A percentile compares a stretch with the other conserved stretches of the same genome.
Conservation (phyloP, 345 rosid genomes). For the Gossypium raimondii region DNA sequence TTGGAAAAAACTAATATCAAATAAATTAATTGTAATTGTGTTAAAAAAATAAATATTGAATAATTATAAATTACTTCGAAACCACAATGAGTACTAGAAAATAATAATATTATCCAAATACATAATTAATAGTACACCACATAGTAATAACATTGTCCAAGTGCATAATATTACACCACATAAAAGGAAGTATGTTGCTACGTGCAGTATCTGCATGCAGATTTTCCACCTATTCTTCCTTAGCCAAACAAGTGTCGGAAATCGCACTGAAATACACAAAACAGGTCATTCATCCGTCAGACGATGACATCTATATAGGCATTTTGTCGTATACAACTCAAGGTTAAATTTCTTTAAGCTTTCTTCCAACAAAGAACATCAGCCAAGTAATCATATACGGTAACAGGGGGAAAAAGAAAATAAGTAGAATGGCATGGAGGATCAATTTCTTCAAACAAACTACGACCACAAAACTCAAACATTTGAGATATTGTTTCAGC, state of each 20-base stretch:
- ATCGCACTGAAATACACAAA: conserved; percentile 51
- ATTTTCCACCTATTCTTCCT: conserved; percentile 94
- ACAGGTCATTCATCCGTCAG: background rate
- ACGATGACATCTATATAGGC: background rate
- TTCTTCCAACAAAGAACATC: background rate
- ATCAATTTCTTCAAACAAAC: background rate
- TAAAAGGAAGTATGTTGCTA: conserved; percentile 71
- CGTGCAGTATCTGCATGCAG: conserved; percentile 91
- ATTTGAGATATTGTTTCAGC: background rate
- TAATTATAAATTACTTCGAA: no score
- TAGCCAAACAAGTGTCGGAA: conserved; percentile 82
- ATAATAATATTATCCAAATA: no score
- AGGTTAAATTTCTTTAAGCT: background rate
- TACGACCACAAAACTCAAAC: background rate
- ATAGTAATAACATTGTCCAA: no score
- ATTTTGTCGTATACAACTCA: background rate
- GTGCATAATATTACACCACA: no score
- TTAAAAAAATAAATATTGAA: no score
- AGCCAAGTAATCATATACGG: background rate
- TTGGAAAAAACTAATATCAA: no score
- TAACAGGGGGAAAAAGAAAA: background rate
- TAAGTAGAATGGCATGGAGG: background rate
- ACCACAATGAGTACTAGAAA: no score
- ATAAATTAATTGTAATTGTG: no score
- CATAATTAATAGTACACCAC: no score